Conservation (phyloP, 768 basidiomycete genomes). For the Auricularia heimuer region DNA sequence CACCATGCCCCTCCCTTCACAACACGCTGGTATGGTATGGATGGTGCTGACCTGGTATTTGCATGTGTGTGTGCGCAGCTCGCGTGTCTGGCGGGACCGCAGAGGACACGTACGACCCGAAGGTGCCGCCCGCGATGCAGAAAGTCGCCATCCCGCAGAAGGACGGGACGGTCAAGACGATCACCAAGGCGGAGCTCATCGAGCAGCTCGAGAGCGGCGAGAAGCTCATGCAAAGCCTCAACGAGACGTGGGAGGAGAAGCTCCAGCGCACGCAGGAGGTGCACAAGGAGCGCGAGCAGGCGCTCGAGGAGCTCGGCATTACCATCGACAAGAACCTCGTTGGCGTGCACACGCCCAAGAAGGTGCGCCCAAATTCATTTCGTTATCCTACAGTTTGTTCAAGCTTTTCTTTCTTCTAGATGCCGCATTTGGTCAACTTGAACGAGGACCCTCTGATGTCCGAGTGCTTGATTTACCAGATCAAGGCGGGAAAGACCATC, state of each 20-base stretch:
- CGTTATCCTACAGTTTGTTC: background rate
- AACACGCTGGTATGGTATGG: too few species aligned
- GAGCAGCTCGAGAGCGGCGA: conserved; percentile 95
- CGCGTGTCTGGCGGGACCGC: conserved; percentile 60
- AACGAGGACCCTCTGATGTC: conserved; percentile 95
- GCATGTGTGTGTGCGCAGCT: conserved; percentile 30
- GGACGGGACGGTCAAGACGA: conserved; percentile 88
- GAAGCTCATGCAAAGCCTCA: conserved; percentile 86
- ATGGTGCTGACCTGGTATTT: background rate
- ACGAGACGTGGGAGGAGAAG: conserved; percentile 97
- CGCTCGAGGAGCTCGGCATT: conserved; percentile 94
- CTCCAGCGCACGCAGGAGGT: conserved; percentile 84
- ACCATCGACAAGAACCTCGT: conserved; percentile 94
- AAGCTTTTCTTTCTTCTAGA: conserved; percentile 34
- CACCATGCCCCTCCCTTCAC: conserved; percentile 8
- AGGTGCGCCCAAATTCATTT: conserved; percentile 31
- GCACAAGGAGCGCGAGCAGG: conserved; percentile 95
- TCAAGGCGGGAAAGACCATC: conserved; percentile 76
- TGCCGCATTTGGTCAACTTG: conserved; percentile 90
- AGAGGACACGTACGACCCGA: conserved; percentile 78
- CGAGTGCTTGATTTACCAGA: conserved; percentile 87
- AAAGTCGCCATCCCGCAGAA: conserved; percentile 90
- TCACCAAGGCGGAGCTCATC: conserved; percentile 94
- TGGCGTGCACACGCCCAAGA: conserved; percentile 97
- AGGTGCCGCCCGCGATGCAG: conserved; percentile 86